Base-by-base conservation (phyloP, 2,329 filamentous ascomycete species). In the Diplocarpon mali region DNA sequence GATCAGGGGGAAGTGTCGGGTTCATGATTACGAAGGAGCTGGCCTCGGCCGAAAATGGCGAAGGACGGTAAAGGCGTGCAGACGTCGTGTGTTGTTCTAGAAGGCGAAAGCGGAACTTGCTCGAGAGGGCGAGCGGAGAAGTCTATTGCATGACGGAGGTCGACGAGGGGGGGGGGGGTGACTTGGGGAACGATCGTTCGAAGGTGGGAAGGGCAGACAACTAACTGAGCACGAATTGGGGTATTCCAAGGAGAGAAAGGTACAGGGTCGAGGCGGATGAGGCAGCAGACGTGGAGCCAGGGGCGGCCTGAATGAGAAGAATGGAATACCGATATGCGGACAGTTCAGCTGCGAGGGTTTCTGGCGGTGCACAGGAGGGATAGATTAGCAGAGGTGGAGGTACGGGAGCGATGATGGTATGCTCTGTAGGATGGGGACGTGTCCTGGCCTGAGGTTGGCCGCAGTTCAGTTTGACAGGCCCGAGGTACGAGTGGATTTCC, bases 1-100 rank as follows among this genome's bases (percentile, higher is more conserved):
- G 90, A 67, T 96, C 86, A 8, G 57, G 53, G 35, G 58, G 54
- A 38, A 59, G 52, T 29, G 48, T 51, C 35, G 50, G 50, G 46
- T 46, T 50, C 55, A 55, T 60, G 49, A 46, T 53, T 37, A 32
- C 43, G 27, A 38, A 15, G 13, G 41, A 31, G 48, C 41, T 40
- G 45, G 41, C 39, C 31, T 44, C 35, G 47, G 45, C 39, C 45
- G 28, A 30, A 45, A 51, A 40, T 51, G 51, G 46, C 46, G 42
- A 45, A 27, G 37, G 20, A 40, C 49, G 51, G 46, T 44, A 45
- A 45, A 27, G 37, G 20, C 28, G 36, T 16, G 35, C 46, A 44
- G 44, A 42, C 27, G 31, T 24, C 4, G 20, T 24, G 20, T 3
- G 20, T 4, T 24, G 20, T 24, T 24, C 4, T 41, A n/a, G 36